phyloP scores from a whole-genome alignment of 2,329 filamentous ascomycete genomes.

The Tolypocladium tropicale region DNA sequence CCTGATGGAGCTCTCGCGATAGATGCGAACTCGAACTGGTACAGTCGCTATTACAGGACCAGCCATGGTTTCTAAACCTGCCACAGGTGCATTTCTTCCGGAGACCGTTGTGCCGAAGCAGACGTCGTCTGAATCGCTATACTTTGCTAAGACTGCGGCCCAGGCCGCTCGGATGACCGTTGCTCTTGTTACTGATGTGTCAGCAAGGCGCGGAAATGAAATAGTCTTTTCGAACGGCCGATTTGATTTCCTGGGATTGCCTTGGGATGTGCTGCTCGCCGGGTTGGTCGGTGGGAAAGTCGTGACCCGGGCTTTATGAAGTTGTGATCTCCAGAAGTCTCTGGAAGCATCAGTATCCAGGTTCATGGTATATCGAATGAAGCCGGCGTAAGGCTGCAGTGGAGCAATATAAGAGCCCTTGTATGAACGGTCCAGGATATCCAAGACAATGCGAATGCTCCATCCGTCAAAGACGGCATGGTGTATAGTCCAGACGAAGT shows the following conservation, averaged over 20 bases:
- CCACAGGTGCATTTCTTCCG: constrained; percentile 15
- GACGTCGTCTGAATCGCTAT: constrained; percentile 11
- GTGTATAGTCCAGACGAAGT: not conserved
- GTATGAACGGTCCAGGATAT: not conserved
- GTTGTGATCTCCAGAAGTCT: not conserved
- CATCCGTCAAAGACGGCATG: not conserved
- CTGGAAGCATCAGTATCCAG: not conserved
- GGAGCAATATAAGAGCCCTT: not conserved
- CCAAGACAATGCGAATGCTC: not conserved
- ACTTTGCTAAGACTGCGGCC: constrained; percentile 11
- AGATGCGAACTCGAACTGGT: not conserved
- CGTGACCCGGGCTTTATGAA: not conserved
- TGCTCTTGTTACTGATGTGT: constrained; percentile 6
- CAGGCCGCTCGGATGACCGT: constrained; percentile 14
- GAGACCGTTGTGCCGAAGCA: constrained; percentile 16
- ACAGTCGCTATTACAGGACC: constrained; percentile 19
- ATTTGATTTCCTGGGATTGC: not conserved
- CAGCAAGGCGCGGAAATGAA: not conserved
- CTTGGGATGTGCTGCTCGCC: not conserved
- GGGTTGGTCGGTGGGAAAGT: not conserved
- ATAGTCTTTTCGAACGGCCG: not conserved
- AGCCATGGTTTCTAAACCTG: constrained; percentile 13
- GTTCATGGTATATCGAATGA: not conserved
- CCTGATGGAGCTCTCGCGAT: not conserved
- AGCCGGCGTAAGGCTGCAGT: not conserved